Evolutionary conservation across 2,329 filamentous ascomycete species (phyloP), one percentile per base, ranked within the genome.

Genomic region (Monosporascus sp.): DNA sequence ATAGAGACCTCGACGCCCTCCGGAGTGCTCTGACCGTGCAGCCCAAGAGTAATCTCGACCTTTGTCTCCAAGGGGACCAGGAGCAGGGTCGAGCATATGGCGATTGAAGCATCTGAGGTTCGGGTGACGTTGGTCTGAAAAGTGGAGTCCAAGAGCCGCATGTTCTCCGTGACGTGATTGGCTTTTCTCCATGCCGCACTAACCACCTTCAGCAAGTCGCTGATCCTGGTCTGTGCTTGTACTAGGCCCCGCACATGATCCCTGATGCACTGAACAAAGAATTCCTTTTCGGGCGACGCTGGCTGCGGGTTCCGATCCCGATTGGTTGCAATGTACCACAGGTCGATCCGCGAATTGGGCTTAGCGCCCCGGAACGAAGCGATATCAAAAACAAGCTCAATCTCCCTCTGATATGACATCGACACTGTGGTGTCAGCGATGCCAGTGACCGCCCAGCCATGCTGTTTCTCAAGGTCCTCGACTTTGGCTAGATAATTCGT

Each of bases 361-460:
- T 69, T 67, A 24, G 67, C 63, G 9, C 67, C 62, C 45, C 76
- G 71, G 69, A 91, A 89, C 0, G 84, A 75, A 1, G 78, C 69
- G 2, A 84, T 77, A 60, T 90, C 84, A 63, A 93, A 87, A 51
- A 85, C 83, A 9, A 93, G 78, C 64, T 90, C 84, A 39, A 93
- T 81, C 58, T 90, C 85, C 38, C 81, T 82, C 59, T 75, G 77
- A 70, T 91, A 91, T 3, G 82, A 82, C 82, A 93, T 85, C 0
- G 87, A 89, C n/a, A 91, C 70, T 2, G 74, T 81, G 2, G 79
- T 81, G 18, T 78, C 80, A 1, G 79, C 74, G 22, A 86, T 79
- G 18, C 86, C 82, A 2, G 80, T 84, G 56, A 93, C 84, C 27
- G 81, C 78, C 89, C 89, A 94, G 51, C 86, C 86, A 62, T 85